These are phyloP conservation scores for Amphibolis antarctica DNA, from an alignment of 106 monocot genomes.

Conservation along the genomic window DNA sequence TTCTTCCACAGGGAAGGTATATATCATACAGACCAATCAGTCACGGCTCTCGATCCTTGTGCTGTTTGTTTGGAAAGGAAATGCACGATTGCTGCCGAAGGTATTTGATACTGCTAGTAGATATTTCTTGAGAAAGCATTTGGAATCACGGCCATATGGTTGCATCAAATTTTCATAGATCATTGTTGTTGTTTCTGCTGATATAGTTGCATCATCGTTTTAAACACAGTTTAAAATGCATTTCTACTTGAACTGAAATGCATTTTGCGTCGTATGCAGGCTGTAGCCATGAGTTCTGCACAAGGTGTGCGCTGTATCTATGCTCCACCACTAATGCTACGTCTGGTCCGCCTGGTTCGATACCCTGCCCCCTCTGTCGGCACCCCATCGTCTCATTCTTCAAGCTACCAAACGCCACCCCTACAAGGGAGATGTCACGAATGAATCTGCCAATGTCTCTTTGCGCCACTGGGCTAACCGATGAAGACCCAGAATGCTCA, in stretches of 20 bases:
- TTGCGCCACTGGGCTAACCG: constrained; percentile 5
- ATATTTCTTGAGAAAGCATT: no score
- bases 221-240: background rate
- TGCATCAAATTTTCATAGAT: no score
- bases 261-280: constrained; percentile 16
- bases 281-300: constrained; percentile 84
- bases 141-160: no score
- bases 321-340: constrained; percentile 56
- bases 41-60: constrained; percentile 61
- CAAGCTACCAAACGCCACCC: constrained; percentile 25
- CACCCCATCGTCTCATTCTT: constrained; percentile 47
- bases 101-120: constrained; percentile 2
- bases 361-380: constrained; percentile 65
- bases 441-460: constrained; percentile 32
- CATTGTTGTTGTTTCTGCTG: no score
- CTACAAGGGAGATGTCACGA: constrained; percentile 29
- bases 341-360: constrained; percentile 51
- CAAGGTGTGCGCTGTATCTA: constrained; percentile 65
- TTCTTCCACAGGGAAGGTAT: constrained; percentile 37
- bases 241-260: background rate
- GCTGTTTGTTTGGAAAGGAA: constrained; percentile 71
- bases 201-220: no score
- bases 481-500: background rate
- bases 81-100: constrained; percentile 67
- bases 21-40: constrained; percentile 34